phyloP scores from a whole-genome alignment of 495 filamentous ascomycete genomes.

The Cercophora newfieldiana region DNA sequence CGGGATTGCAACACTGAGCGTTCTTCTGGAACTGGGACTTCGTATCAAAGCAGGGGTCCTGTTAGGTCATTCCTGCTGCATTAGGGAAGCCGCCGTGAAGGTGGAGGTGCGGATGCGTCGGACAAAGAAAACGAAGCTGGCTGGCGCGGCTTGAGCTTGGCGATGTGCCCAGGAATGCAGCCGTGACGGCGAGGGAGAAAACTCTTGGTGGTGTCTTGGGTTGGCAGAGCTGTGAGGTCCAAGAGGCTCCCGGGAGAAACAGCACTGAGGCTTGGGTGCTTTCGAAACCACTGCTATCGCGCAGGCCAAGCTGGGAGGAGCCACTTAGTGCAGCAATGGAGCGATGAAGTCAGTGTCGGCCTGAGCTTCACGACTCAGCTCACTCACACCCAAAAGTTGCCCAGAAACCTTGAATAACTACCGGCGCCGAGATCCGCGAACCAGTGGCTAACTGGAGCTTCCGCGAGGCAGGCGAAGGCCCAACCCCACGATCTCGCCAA shows the following conservation, averaged over 20 bases:
- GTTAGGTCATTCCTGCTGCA: constrained; percentile 15
- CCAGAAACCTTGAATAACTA: neutral
- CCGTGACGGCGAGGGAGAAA: neutral
- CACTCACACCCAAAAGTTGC: neutral
- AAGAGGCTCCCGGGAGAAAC: neutral
- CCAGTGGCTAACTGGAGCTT: neutral
- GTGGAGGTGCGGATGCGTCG: constrained; percentile 7
- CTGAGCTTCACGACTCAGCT: neutral
- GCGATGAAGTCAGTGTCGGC: neutral
- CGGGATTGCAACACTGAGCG: constrained; percentile 1
- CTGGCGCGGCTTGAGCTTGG: constrained; percentile 1
- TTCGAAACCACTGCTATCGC: too few relatives aligned
- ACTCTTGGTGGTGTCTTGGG: neutral
- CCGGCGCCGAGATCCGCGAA: neutral
- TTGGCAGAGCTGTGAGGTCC: neutral
- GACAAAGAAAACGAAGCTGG: constrained; percentile 11
- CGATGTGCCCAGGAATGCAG: neutral
- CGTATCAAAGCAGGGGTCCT: constrained; percentile 18
- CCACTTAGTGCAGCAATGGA: neutral
- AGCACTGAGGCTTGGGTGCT: neutral
- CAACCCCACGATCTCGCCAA: neutral
- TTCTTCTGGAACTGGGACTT: constrained; percentile 13
- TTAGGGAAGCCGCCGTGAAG: constrained; percentile 13
- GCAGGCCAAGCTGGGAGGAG: neutral
- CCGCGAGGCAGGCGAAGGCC: neutral